Base-by-base conservation (phyloP, 83 land plant genomes). In the Isoetes engelmannii region DNA sequence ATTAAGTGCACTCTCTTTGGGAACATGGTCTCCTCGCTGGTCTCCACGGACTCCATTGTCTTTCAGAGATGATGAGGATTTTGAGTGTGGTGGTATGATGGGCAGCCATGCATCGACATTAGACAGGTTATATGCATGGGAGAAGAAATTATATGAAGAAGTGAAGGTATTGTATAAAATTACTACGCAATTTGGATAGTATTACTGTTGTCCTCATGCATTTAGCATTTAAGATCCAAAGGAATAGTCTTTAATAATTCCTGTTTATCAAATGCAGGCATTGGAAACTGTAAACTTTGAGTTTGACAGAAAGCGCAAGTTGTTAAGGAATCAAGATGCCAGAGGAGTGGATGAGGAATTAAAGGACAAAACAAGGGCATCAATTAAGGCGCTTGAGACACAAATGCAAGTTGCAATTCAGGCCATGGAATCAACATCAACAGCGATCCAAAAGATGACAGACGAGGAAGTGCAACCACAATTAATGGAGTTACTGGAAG, bases 71-170 rank as follows among this genome's bases (percentile, higher is more conserved):
- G 37, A 28, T 28, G 18, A 47, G 7, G 7, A 19, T 65, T 44
- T 21, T 5, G 50, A 65, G 18, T 44, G 68, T 65, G 68, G 68
- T 45, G 54, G 54, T 10, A 65, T 65, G 68, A 6, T 7, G 5
- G 68, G 68, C n/a, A 65, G 68, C 50, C 68, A 65, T 45, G 68
- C 68, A 18, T 65, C 50, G 44, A 65, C 50, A 13, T 53, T 65
- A 18, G 68, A 65, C 19, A 43, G 68, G n/a, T 13, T 65, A 45
- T 47, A 65, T 65, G 68, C 68, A 45, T 65, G 68, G 68, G 68
- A 65, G 68, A 65, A 42, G 20, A 65, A 65, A 41, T 53, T 65
- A 17, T 45, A 65, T 45, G 48, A 65, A 5, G 68, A 65, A 65
- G 51, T 65, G 7, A 65, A 65, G 68, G 68, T 65, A 28, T 28